Conservation (phyloP, 805 yeast genomes). For the Ogataea angusta region DNA sequence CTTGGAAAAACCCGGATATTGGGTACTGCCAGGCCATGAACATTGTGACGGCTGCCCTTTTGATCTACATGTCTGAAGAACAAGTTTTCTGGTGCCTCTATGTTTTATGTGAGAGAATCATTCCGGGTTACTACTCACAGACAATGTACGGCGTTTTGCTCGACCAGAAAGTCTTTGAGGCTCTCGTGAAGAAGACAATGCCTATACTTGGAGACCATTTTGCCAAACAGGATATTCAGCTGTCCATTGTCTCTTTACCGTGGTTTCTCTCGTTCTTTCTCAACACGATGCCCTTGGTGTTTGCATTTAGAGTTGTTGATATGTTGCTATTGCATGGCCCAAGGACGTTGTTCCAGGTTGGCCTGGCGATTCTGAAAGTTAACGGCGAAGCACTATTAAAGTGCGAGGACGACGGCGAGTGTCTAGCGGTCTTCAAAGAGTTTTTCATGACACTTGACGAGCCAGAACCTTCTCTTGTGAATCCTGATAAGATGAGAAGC, state of each 20-base stretch:
- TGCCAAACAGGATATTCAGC: slow-evolving; percentile 73
- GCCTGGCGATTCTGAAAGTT: slow-evolving; percentile 81
- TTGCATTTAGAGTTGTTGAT: slow-evolving; percentile 88
- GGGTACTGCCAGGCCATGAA: slow-evolving; percentile 99
- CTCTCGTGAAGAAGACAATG: slow-evolving; percentile 83
- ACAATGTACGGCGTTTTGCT: slow-evolving; percentile 96
- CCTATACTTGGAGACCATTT: slow-evolving; percentile 88
- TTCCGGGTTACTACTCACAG: slow-evolving; percentile 94
- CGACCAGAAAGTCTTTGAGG: slow-evolving; percentile 92
- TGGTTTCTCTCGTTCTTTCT: slow-evolving; percentile 93
- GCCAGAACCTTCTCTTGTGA: slow-evolving; percentile 68
- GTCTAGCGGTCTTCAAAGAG: slow-evolving; percentile 78
- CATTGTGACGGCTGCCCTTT: slow-evolving; percentile 76
- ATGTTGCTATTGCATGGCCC: slow-evolving; percentile 89
- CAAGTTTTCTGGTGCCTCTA: slow-evolving; percentile 95
- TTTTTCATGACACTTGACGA: slow-evolving; percentile 77
- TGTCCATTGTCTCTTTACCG: slow-evolving; percentile 89
- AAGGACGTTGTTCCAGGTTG: slow-evolving; percentile 85
- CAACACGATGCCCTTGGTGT: slow-evolving; percentile 91
- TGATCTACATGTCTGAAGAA: slow-evolving; percentile 89
- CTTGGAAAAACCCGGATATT: slow-evolving; percentile 95
- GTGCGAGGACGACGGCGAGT: slow-evolving; percentile 89
- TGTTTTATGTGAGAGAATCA: slow-evolving; percentile 73
- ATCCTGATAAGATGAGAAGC: slow-evolving; percentile 63
- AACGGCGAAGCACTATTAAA: slow-evolving; percentile 80